Evolutionary conservation across 495 filamentous ascomycete species (phyloP), one percentile per base, ranked within the genome.

Genomic region (Hamigera avellanea): DNA sequence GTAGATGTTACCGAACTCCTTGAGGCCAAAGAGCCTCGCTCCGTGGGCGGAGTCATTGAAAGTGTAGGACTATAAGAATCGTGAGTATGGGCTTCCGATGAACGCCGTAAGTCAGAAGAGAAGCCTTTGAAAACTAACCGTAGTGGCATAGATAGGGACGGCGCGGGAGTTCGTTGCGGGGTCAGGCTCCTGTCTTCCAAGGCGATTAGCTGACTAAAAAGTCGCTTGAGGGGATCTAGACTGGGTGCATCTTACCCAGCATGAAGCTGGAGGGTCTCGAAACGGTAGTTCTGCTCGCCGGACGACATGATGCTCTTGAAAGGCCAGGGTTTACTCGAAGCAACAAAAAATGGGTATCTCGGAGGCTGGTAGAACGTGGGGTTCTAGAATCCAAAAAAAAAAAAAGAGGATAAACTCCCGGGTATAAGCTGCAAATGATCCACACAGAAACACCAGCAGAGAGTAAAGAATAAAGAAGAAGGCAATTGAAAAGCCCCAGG

Each of bases 1-100:
- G 70, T 98, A 98, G 64, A 98, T 95, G 62, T 98, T 95, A 56
- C 89, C 93, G 56, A 93, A 89, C 59, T 95, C 89, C 57, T 95
- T 93, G 62, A 98, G 86, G 46, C 86, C 86, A 54, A 98, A 98
- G 16, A 98, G 80, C 52, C 89, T 78, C 35, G 93, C 93, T 44
- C 87, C 91, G 57, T 96, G 91, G 34, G 88, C 91, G 25, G 86
- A 93, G 66, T 95, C 86, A 73, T 96, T 86, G 80, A 98, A 98
- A 39, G 75, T 71, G 59, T 66, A 98, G 48, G 87, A 95, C 83
- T 88, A 41, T 18, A 30, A 2, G n/a, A 23, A 35, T 28, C 0
- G 14, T 17, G 21, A 41, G 23, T 28, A 32, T 32, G 8, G 32
- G 7, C 6, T 14, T 14, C 6, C 18, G 14, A 19, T n/a, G 10